Percentiles rank a stretch among this genome's conserved stretches.
Conservation (phyloP, 208 protist species). For the Acanthamoeba healyi region DNA sequence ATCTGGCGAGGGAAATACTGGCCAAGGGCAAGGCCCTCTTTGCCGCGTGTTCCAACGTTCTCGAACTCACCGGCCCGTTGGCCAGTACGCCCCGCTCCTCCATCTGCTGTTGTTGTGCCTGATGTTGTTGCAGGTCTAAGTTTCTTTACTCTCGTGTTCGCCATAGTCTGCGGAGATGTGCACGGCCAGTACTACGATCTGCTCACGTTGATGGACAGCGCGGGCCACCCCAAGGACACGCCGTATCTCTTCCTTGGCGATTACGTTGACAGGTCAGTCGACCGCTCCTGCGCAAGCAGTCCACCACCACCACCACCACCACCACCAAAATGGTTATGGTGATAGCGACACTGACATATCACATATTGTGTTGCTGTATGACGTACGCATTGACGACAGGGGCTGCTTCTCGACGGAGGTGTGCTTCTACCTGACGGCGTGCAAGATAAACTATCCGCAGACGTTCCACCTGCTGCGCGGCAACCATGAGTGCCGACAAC, state of each 20-base stretch:
- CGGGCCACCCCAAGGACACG: conserved; percentile 91
- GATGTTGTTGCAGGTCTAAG: too few relatives aligned
- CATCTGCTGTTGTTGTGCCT: too few relatives aligned
- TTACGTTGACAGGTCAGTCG: conserved; percentile 93
- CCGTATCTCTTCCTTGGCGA: conserved; percentile 97
- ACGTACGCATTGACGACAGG: too few relatives aligned
- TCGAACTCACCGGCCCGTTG: not conserved
- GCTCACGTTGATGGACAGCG: conserved; percentile 94
- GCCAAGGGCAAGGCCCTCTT: conserved; percentile 33
- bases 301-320: not conserved
- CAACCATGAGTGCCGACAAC: conserved; percentile 97
- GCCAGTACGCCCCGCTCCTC: not conserved
- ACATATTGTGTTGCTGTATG: too few relatives aligned
- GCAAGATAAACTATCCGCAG: conserved; percentile 94
- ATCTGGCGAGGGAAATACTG: conserved; percentile 9
- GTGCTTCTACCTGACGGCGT: conserved; percentile 92
- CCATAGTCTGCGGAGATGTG: conserved; percentile 92
- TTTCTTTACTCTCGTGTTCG: not conserved
- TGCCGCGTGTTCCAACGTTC: not conserved
- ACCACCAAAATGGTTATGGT: too few relatives aligned
- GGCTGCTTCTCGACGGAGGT: conserved; percentile 65
- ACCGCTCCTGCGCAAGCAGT: not conserved
- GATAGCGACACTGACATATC: too few relatives aligned
- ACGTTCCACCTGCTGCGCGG: conserved; percentile 95
- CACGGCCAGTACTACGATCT: conserved; percentile 97